These are phyloP conservation scores for Auriscalpium vulgare DNA, from an alignment of 768 basidiomycete species.

Conservation along the genomic window DNA sequence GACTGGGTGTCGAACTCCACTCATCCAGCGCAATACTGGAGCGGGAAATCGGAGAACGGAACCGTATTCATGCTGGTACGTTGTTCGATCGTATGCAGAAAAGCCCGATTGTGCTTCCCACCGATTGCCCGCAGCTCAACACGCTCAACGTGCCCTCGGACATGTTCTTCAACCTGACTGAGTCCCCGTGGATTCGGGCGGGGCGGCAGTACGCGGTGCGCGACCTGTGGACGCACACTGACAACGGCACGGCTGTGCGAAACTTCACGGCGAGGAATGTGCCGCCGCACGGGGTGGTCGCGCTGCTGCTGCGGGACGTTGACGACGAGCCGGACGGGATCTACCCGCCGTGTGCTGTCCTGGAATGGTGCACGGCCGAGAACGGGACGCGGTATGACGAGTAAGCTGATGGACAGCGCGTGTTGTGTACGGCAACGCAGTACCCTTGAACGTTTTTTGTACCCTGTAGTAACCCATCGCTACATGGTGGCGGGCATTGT, in stretches of 20 bases:
- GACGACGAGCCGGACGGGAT: slow-evolving; percentile 15
- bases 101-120: neutral
- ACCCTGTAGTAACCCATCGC: too few species aligned
- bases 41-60: slow-evolving; percentile 56
- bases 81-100: neutral
- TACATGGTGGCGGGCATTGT: too few species aligned
- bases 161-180: slow-evolving; percentile 17
- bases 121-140: slow-evolving; percentile 10
- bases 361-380: slow-evolving; percentile 12
- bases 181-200: slow-evolving; percentile 18
- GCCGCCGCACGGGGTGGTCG: slow-evolving; percentile 17
- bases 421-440: too few species aligned
- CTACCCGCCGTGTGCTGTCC: slow-evolving; percentile 11
- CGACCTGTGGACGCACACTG: slow-evolving; percentile 18
- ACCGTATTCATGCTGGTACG: slow-evolving; percentile 61
- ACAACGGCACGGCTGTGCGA: slow-evolving; percentile 16
- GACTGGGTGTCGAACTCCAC: slow-evolving; percentile 32
- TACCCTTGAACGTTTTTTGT: neutral
- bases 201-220: slow-evolving; percentile 16
- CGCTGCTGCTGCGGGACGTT: slow-evolving; percentile 15
- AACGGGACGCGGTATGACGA: slow-evolving; percentile 10
- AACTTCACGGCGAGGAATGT: slow-evolving; percentile 12
- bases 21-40: slow-evolving; percentile 68
- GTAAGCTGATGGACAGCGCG: neutral
- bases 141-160: slow-evolving; percentile 9